Evolutionary conservation across 352 stramenopile genomes (phyloP), one percentile per base, ranked within the genome.

Genomic region (Pythium plurisporium): DNA sequence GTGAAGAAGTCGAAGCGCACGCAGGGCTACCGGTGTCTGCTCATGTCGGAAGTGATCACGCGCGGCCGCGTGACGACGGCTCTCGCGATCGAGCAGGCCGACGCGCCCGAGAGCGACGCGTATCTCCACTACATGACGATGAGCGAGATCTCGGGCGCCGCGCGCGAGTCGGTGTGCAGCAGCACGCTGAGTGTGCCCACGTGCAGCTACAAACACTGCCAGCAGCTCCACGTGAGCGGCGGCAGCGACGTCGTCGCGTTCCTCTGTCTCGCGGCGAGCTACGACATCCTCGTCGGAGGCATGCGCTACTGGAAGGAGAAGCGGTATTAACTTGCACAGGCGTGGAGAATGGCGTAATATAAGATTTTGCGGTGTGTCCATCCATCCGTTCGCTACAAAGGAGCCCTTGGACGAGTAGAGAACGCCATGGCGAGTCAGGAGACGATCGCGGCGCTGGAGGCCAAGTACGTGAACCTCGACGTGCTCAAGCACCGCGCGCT

Each of bases 31-130:
- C 73, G 79, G 30, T 90, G 79, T 54, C 47, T 91, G 48, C 76
- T 94, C 46, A 86, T 89, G 70, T 85, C 77, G 40, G 84, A 94
- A 59, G 71, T 94, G 6, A 87, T 94, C 47, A 89, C 79, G 30
- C 78, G 82, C 26, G 84, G 84, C 29, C 87, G 87, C 41, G 76
- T 89, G 50, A 89, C 81, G 40, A 94, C 79, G 34, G 75, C 79
- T 17, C 76, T 94, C 38, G 71, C 69, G 25, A 85, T 94, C 34
- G 70, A 88, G 63, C 72, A 80, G 54, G 76, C 80, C 10, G 63
- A 65, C 26, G 72, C 70, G 4, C 71, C 79, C 33, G 65, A 73
- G 30, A 74, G 70, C 26, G 49, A 87, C 54, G 60, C 69, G 20
- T 64, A 85, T 50, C 77, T 72, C 48, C 80, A 91, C 63, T 90